Percentiles rank a stretch among this genome's conserved stretches.
Evolutionary conservation across 2,329 filamentous ascomycete genomes (phyloP).

Genomic region (Periconia macrospinosa): DNA sequence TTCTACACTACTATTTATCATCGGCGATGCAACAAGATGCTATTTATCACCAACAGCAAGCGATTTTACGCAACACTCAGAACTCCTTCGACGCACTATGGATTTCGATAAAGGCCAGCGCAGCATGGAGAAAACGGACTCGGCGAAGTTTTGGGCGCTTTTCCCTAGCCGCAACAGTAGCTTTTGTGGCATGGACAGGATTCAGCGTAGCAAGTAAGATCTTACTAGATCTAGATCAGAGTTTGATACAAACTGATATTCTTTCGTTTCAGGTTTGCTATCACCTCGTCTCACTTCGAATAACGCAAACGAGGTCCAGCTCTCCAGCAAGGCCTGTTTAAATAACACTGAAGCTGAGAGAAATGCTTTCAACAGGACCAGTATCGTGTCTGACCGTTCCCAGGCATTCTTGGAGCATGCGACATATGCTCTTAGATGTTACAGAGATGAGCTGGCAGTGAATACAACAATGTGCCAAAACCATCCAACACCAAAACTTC

Average conservation of each 20-base stretch:
- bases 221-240: too few relatives aligned
- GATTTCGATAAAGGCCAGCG: slow-evolving; percentile 12
- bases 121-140: slow-evolving; percentile 19
- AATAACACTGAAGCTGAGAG: slow-evolving; percentile 1
- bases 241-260: slow-evolving; percentile 3
- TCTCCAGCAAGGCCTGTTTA: slow-evolving; percentile 20
- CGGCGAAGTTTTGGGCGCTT: slow-evolving; percentile 13
- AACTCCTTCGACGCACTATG: slow-evolving; percentile 21
- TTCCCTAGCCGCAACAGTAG: slow-evolving; percentile 13
- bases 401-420: slow-evolving; percentile 14
- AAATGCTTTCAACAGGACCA: slow-evolving; percentile 3
- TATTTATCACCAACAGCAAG: slow-evolving; percentile 35
- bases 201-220: too few relatives aligned
- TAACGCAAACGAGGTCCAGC: slow-evolving; percentile 37
- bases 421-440: slow-evolving; percentile 25
- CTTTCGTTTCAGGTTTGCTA: slow-evolving; percentile 33
- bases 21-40: slow-evolving; percentile 5
- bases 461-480: slow-evolving; percentile 17
- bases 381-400: slow-evolving; percentile 9
- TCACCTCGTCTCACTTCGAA: slow-evolving; percentile 39
- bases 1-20: slow-evolving; percentile 11
- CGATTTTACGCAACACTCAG: slow-evolving; percentile 36
- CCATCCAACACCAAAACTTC: slow-evolving; percentile 16
- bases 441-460: slow-evolving; percentile 7
- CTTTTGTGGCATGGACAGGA: not conserved